These are phyloP conservation scores for Dichotomocladium elegans DNA, from an alignment of 371 early-diverging fungal genomes.

Conservation along the genomic window DNA sequence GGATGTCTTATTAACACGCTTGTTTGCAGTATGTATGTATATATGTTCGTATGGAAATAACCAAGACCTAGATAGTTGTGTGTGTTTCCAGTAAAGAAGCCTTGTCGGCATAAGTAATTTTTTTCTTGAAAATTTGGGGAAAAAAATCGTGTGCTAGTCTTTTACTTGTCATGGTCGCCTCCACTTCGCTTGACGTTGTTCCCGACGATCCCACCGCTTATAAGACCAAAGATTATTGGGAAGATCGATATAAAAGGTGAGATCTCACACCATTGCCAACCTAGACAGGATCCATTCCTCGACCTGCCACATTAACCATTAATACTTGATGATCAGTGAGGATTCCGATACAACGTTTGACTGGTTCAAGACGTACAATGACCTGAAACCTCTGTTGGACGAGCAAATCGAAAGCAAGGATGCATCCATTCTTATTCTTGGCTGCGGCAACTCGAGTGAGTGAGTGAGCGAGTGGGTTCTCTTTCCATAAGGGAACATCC, in stretches of 20 bases:
- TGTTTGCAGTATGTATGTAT: too few species aligned
- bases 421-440: conserved; percentile 68
- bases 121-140: too few species aligned
- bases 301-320: neutral
- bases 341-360: conserved; percentile 63
- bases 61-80: too few species aligned
- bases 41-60: too few species aligned
- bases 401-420: conserved; percentile 53
- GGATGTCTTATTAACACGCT: neutral
- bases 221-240: conserved; percentile 64
- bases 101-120: too few species aligned
- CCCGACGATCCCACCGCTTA: conserved; percentile 66
- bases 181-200: conserved; percentile 46
- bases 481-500: too few species aligned
- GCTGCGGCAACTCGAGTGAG: conserved; percentile 76
- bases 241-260: conserved; percentile 44
- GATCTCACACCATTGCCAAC: too few species aligned
- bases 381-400: conserved; percentile 60
- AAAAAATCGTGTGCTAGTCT: too few species aligned
- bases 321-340: conserved; percentile 30
- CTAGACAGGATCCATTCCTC: neutral
- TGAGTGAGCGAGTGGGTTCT: neutral
- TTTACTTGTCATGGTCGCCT: conserved; percentile 29
- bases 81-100: too few species aligned
- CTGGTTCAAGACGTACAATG: conserved; percentile 85